Evolutionary conservation across 805 yeast genomes (phyloP), one percentile per base, ranked within the genome.

Genomic region (Metschnikowia amazonensis): DNA sequence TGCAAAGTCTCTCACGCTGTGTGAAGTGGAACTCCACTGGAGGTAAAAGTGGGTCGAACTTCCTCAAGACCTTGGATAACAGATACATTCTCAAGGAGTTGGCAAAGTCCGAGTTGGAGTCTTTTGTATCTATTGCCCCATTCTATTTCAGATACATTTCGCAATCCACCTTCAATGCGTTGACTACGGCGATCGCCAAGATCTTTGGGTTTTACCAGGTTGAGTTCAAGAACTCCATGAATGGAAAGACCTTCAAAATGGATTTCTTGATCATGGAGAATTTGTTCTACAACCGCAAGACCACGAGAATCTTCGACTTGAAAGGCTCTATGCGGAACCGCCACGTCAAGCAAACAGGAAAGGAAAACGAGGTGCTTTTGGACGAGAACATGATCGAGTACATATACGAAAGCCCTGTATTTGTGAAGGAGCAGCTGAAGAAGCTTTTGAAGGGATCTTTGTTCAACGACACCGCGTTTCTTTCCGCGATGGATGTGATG

Each of bases 381-480:
- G 99, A 94, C 65, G 99, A 94, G 58, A 94, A 94, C 60, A 94
- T 94, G 99, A 95, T 94, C 49, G 99, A 94, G 60, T 94, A 89
- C 61, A 92, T 95, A 48, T 94, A 89, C 59, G 99, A 94, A 62
- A 84, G 95, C 20, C 99, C 99, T 0, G 77, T 94, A 30, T 95
- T 89, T 71, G 96, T 94, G 5, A 74, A 92, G 47, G 97, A 92
- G 57, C 90, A 89, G 56, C 92, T 89, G 60, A 94, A 94, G 60
- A 83, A 86, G 56, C 67, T 89, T 31, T 64, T 94, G 40, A 70
- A 96, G 38, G 92, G 97, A 0, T 90, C 97, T 0, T 67, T 94
- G 24, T 94, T 95, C 85, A 94, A 95, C 60, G 99, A 94, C 58
- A 94, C 98, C 0, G 70, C 94, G 13, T 95, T 94, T 62, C 69